These are phyloP conservation scores for Hypoxylon sp. DNA, from an alignment of 2,329 filamentous ascomycete genomes.

Conservation along the genomic window DNA sequence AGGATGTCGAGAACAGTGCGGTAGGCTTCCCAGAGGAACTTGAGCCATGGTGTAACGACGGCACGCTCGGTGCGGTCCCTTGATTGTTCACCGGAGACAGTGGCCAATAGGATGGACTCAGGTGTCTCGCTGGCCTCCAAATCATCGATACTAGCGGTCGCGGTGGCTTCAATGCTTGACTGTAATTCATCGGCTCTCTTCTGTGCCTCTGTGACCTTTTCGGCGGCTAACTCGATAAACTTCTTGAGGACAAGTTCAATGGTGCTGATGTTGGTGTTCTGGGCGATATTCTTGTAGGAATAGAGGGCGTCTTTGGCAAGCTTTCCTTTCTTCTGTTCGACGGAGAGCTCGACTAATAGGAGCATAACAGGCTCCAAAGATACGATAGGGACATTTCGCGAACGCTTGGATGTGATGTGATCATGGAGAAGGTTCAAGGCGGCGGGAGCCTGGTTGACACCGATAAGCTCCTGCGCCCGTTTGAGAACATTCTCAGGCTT, in stretches of 20 bases:
- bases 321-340: conserved; percentile 98
- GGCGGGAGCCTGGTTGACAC: conserved; percentile 92
- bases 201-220: conserved; percentile 96
- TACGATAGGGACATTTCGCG: conserved; percentile 95
- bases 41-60: conserved; percentile 98
- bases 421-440: conserved; percentile 96
- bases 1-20: conserved; percentile 98
- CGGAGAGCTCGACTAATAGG: conserved; percentile 94
- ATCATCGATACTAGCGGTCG: conserved; percentile 87
- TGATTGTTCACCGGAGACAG: conserved; percentile 97
- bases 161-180: conserved; percentile 82
- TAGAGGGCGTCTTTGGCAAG: conserved; percentile 98
- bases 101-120: conserved; percentile 97
- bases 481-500: conserved; percentile 99
- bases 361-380: conserved; percentile 99
- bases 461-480: conserved; percentile 98
- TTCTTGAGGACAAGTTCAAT: conserved; percentile 98
- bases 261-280: conserved; percentile 98
- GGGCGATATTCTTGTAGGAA: conserved; percentile 99
- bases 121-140: conserved; percentile 97
- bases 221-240: conserved; percentile 96
- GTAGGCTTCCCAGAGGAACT: conserved; percentile 99
- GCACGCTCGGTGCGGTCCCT: conserved; percentile 97
- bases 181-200: conserved; percentile 96
- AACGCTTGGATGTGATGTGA: conserved; percentile 98